Conservation (phyloP, 805 yeast species). For the Ogataea ramenticola region DNA sequence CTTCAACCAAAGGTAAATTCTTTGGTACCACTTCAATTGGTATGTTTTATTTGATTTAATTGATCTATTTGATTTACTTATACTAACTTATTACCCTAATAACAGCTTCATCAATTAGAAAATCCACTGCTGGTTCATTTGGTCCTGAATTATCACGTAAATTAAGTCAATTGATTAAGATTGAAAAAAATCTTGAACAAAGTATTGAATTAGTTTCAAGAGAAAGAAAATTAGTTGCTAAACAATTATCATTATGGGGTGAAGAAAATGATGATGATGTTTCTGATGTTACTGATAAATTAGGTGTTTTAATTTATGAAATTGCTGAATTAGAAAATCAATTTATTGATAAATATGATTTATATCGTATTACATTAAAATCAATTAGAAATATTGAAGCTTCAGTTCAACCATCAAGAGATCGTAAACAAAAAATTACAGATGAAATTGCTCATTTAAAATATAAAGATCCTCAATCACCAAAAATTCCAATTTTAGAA, state of each 20-base stretch:
- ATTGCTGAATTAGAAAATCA: conserved; percentile 98
- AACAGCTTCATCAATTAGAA: conserved; percentile 57
- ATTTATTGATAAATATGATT: conserved; percentile 96
- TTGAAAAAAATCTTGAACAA: conserved; percentile 94
- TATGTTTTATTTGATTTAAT: background rate
- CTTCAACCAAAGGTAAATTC: conserved; percentile 61
- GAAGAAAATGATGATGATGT: conserved; percentile 97
- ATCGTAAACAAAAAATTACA: conserved; percentile 94
- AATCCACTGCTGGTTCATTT: conserved; percentile 80
- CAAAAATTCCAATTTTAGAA: conserved; percentile 91
- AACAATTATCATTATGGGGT: conserved; percentile 97
- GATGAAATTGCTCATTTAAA: conserved; percentile 96
- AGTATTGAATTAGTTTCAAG: conserved; percentile 87
- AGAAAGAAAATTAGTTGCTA: conserved; percentile 94
- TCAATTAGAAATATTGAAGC: conserved; percentile 94
- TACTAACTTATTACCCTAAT: background rate
- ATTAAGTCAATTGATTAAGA: conserved; percentile 84
- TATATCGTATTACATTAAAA: conserved; percentile 93
- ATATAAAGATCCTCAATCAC: conserved; percentile 97
- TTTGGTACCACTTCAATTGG: conserved; percentile 65
- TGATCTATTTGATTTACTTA: background rate
- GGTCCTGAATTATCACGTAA: conserved; percentile 95
- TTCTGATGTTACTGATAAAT: conserved; percentile 92
- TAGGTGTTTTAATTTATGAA: conserved; percentile 93
- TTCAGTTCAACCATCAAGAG: conserved; percentile 96